Evolutionary conservation across 345 rosid species (phyloP), one percentile per base, ranked within the genome.

Genomic region (Eutrema yunnanense): DNA sequence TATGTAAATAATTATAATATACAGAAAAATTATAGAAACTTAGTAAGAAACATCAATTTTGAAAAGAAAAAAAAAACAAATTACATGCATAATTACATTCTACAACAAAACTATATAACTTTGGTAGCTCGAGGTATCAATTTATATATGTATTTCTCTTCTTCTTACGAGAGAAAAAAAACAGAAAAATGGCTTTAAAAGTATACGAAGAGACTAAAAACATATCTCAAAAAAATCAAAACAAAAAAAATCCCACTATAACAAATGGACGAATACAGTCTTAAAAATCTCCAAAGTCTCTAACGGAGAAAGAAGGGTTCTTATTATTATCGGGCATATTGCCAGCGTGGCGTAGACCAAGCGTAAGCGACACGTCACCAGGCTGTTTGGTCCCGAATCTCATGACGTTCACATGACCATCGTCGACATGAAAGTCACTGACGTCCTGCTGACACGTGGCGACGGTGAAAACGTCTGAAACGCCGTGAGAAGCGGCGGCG

Each of bases 321-420:
- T 84, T 87, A 62, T 87, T 87, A 62, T 87, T 86, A 67, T 90
- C 92, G 26, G 96, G 85, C 75, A 84, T 77, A 79, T 86, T 90
- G 38, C 96, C 98, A 59, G 92, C 87, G 44, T 94, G 98, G 67
- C 89, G 97, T 69, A 94, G 81, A 86, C 98, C 98, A 76, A 94
- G 83, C 33, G 98, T 94, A 81, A 94, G 97, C n/a, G 98, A 94
- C 59, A 94, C 97, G 56, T 94, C 97, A 38, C 97, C 97, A 13
- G 80, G 12, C 27, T 75, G 12, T 90, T 82, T 80, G 55, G 92
- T 82, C 86, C 97, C 98, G 30, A 88, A 86, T 73, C 96, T 82
- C 49, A 88, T 82, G 47, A 81, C 83, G 26, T 22, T 22, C 26
- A 22, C 26, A 22, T 22, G 26, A 65, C 82, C 84, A 37, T 69